Evolutionary conservation across 495 filamentous ascomycete genomes (phyloP), one percentile per base, ranked within the genome.

Genomic region (Penicillium paxilli): DNA sequence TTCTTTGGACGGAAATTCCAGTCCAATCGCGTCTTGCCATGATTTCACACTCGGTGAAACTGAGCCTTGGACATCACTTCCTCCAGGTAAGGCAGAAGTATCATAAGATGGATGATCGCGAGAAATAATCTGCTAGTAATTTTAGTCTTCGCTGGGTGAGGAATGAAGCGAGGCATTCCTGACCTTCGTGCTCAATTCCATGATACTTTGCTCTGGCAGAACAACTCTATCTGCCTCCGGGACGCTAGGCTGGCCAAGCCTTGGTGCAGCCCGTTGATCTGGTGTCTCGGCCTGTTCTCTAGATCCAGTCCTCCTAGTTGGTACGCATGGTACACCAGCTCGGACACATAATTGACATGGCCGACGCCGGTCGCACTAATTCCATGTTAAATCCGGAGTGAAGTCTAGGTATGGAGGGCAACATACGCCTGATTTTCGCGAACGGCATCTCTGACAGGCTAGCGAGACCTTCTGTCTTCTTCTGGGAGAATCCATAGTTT

Each of bases 31-130:
- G 35, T 58, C 55, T 47, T 30, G 40, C 55, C 55, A 58, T 42
- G 55, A 33, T 17, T n/a, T 48, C 3, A 32, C 11, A 41, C 4
- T 14, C 6, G 12, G 14, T 14, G 49, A 23, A 17, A 53, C 7
- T 2, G 40, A 17, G 8, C 17, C 23, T 11, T 4, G 19, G n/a
- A 30, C 4, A 12, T 49, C 24, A 28, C 35, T 57, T 6, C 55
- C 55, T 22, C 55, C 55, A 1, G 55, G 55, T 40, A 58, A 30
- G 10, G 55, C 55, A 1, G 55, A 58, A 6, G 55, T 58, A 33
- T 58, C 55, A 16, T 37, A n/a, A 14, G 33, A 5, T n/a, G 10
- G 4, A 37, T 37, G 4, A 16, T 16, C n/a, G 4, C 14, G 33
- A 37, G 10, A 14, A 14, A 16, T 4, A 37, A 37, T 14, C 33